These are phyloP conservation scores for Barbarea vulgaris DNA, from an alignment of 345 rosid genomes.

Conservation along the genomic window DNA sequence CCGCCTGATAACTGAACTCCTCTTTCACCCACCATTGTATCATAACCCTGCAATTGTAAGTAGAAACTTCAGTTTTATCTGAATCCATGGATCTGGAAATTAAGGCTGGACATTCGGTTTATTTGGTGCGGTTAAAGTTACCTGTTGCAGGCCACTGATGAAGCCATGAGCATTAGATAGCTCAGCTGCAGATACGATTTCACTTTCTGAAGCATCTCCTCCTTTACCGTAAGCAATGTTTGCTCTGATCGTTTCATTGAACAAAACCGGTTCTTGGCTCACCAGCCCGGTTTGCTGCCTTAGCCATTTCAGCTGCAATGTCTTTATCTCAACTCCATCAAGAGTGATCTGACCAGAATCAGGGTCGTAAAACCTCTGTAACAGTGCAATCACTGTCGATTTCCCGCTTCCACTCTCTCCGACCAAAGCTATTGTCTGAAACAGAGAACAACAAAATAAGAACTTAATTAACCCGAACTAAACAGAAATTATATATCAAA, in stretches of 20 bases:
- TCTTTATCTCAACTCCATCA: conserved; percentile 69
- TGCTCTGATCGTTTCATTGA: conserved; percentile 72
- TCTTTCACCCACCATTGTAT: conserved; percentile 72
- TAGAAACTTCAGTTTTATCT: not conserved
- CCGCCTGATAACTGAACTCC: conserved; percentile 78
- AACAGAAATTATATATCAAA: not conserved
- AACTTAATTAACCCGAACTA: not conserved
- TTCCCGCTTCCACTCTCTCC: conserved; percentile 93
- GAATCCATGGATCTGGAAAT: not conserved
- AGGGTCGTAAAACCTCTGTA: conserved; percentile 82
- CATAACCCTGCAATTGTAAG: conserved; percentile 53
- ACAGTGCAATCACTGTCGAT: conserved; percentile 66
- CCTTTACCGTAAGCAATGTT: conserved; percentile 83
- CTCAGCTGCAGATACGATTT: conserved; percentile 69
- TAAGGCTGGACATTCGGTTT: not conserved
- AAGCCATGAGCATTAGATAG: conserved; percentile 79
- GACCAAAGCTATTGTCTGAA: conserved; percentile 79
- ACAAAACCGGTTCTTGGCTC: conserved; percentile 79
- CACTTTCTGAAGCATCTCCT: conserved; percentile 67
- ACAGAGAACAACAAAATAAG: not conserved
- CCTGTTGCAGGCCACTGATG: conserved; percentile 85
- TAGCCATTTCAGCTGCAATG: conserved; percentile 66
- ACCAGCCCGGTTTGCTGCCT: conserved; percentile 81
- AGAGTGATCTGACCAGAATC: conserved; percentile 74
- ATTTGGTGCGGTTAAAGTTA: conserved; percentile 6